phyloP scores from a whole-genome alignment of 2,329 filamentous ascomycete genomes.

The Penicillium sp. region DNA sequence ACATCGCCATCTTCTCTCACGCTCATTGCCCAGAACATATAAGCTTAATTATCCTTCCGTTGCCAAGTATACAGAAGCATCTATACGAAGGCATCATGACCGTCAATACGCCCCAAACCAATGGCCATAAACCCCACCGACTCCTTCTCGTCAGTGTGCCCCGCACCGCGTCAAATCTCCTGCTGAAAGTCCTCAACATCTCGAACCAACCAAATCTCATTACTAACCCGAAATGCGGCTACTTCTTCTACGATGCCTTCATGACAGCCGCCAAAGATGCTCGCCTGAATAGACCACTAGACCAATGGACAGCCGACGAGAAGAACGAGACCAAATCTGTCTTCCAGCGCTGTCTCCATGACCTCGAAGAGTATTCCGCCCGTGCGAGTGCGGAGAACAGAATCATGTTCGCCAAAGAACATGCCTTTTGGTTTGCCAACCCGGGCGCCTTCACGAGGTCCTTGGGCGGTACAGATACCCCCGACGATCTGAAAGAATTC shows the following conservation, averaged over 20 bases:
- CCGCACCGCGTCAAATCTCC: conserved; percentile 18
- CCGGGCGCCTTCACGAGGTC: conserved; percentile 19
- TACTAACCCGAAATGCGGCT: conserved; percentile 8
- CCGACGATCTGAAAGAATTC: conserved; percentile 12
- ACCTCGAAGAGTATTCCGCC: conserved; percentile 21
- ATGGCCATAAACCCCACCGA: background rate
- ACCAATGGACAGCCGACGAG: conserved; percentile 27
- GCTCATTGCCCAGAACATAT: conserved; percentile 1
- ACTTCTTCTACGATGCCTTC: conserved; percentile 16
- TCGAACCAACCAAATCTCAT: conserved; percentile 12
- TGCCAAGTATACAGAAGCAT: background rate
- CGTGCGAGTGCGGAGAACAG: conserved; percentile 25
- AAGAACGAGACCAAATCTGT: conserved; percentile 18
- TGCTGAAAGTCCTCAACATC: conserved; percentile 16
- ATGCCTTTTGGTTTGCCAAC: conserved; percentile 28
- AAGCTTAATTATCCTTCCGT: conserved; percentile 5
- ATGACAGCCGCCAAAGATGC: background rate
- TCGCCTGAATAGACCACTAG: conserved; percentile 14
- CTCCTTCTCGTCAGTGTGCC: conserved; percentile 11
- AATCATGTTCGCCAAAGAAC: conserved; percentile 37
- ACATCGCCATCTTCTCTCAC: background rate
- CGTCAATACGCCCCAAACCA: too few relatives aligned
- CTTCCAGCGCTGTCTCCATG: conserved; percentile 27
- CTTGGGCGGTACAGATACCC: background rate
- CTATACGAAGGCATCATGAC: background rate